Base-by-base conservation (phyloP, 805 yeast genomes). In the Komagataella pseudopastoris region DNA sequence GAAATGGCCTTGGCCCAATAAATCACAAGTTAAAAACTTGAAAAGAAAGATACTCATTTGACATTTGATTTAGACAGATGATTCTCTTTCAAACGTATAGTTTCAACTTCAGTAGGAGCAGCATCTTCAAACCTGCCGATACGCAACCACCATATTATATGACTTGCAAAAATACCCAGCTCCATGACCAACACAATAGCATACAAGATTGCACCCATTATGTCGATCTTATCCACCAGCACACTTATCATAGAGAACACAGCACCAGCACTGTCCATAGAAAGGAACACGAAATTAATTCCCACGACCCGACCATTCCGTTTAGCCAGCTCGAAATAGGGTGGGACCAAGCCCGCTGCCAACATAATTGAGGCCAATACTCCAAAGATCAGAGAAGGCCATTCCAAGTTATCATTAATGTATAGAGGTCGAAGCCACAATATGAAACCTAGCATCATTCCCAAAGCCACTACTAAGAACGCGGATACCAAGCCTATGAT, bases 291-390 rank as follows among this genome's bases (percentile, higher is more conserved):
- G 60, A 91, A 89, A 62, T 89, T 89, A 60, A 91, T 84, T 0
- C 98, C 98, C 3, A 89, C 80, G 2, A 91, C 97, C 43, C 85
- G 69, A 1, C 97, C 97, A 50, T 78, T 65, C 56, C 96, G 73
- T 60, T 88, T 86, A 36, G 80, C 76, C 23, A 91, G 68, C 63
- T 91, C 97, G 58, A 80, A 81, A 63, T 90, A 91, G 4, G 97
- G 96, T 0, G 97, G 97, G 0, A 91, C 56, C 43, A 91, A 71
- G 0, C 98, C 98, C 2, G 76, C 61, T 0, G 85, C 93, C 6
- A 91, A 68, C 17, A 87, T 62, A 0, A 90, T 71, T 1, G 93
- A 79, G 0, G 97, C 96, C 16, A 88, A 55, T 24, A 87, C 76
- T 12, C 97, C 97, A 58, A 89, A 76, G 30, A 90, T 72, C 39